phyloP scores from a whole-genome alignment of 2,329 filamentous ascomycete genomes.

The Monosporascus sp. region DNA sequence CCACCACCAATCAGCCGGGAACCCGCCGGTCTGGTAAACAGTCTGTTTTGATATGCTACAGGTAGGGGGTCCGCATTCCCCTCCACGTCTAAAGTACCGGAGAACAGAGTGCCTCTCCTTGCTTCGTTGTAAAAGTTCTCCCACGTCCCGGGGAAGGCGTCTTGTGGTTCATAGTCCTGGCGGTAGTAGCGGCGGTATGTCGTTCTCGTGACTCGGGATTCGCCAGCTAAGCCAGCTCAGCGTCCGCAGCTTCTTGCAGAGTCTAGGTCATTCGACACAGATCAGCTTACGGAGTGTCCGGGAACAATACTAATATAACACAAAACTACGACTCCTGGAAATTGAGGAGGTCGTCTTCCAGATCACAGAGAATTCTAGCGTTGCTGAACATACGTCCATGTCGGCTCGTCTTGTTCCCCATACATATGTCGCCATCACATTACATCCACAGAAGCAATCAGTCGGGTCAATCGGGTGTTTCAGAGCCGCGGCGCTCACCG shows the following conservation, averaged over 20 bases:
- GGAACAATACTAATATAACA: not conserved
- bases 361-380: not conserved
- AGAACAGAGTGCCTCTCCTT: too few relatives aligned
- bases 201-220: not conserved
- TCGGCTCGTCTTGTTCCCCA: not conserved
- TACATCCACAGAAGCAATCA: constrained; percentile 12
- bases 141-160: too few relatives aligned
- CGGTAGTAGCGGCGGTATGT: not conserved
- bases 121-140: too few relatives aligned
- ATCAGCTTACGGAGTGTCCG: not conserved
- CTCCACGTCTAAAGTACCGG: too few relatives aligned
- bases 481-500: constrained; percentile 12
- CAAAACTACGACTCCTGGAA: not conserved
- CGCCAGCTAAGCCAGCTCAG: not conserved
- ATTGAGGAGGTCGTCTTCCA: not conserved
- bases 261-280: not conserved
- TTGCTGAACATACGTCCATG: not conserved
- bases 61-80: too few relatives aligned
- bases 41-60: not conserved
- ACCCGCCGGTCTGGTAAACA: not conserved
- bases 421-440: constrained; percentile 11
- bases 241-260: not conserved
- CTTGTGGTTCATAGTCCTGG: not conserved
- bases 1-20: not conserved
- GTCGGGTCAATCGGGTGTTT: constrained; percentile 18